phyloP scores from a whole-genome alignment of 352 stramenopile species.

The Phytophthora tubulina region DNA sequence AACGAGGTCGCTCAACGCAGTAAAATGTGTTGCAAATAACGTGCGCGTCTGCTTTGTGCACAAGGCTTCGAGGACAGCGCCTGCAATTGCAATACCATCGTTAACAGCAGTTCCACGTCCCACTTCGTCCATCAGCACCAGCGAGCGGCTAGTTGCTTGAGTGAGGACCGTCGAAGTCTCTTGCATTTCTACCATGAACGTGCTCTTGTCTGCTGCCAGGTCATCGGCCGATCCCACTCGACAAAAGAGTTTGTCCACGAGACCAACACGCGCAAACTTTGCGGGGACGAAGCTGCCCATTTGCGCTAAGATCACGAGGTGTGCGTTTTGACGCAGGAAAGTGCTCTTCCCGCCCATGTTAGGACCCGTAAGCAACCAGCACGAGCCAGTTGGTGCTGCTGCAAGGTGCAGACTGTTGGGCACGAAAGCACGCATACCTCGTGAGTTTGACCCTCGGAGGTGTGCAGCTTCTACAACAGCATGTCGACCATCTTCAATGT shows the following conservation, averaged over 20 bases:
- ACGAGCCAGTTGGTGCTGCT: conserved; percentile 40
- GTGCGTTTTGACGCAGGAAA: conserved; percentile 82
- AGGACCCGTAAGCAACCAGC: conserved; percentile 87
- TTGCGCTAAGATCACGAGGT: conserved; percentile 83
- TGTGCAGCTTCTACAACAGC: conserved; percentile 76
- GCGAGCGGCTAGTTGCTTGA: conserved; percentile 73
- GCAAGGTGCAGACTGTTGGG: conserved; percentile 77
- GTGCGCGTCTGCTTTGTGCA: conserved; percentile 64
- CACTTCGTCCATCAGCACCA: conserved; percentile 92
- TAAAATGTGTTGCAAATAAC: conserved; percentile 91
- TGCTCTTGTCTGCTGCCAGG: conserved; percentile 80
- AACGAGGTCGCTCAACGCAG: conserved; percentile 60
- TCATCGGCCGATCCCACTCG: conserved; percentile 87
- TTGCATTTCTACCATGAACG: conserved; percentile 92
- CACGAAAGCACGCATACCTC: conserved; percentile 68
- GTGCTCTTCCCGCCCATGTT: conserved; percentile 93
- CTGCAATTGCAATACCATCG: conserved; percentile 85
- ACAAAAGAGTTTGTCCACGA: conserved; percentile 88
- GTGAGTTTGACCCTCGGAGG: conserved; percentile 58
- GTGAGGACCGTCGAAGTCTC: conserved; percentile 83
- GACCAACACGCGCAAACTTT: conserved; percentile 67
- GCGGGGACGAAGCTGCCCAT: conserved; percentile 87
- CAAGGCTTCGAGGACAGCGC: conserved; percentile 78
- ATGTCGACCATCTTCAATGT: conserved; percentile 76
- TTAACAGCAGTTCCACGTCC: conserved; percentile 82